These are phyloP conservation scores for Arthrocladium fulminans DNA, from an alignment of 2,329 filamentous ascomycete species.

Conservation along the genomic window DNA sequence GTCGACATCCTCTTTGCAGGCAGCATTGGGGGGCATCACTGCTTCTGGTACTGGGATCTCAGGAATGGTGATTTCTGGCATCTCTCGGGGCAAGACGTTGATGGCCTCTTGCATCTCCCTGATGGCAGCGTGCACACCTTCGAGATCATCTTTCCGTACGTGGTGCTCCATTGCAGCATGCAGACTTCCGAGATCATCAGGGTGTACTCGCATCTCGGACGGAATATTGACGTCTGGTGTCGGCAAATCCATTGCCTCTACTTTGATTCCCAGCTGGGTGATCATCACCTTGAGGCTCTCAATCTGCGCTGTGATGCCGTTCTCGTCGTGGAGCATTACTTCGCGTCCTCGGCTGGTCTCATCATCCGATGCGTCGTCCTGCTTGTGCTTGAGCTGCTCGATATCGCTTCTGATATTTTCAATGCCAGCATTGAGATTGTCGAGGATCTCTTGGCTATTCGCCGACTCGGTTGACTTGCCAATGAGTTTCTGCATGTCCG, in stretches of 20 bases:
- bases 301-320: constrained; percentile 58
- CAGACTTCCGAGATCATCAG: constrained; percentile 39
- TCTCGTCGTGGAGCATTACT: constrained; percentile 49
- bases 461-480: constrained; percentile 76
- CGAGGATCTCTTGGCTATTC: constrained; percentile 79
- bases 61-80: constrained; percentile 25
- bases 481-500: constrained; percentile 63
- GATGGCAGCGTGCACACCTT: constrained; percentile 38
- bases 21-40: constrained; percentile 41
- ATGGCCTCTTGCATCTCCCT: constrained; percentile 51
- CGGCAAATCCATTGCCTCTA: constrained; percentile 63
- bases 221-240: constrained; percentile 32
- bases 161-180: constrained; percentile 30
- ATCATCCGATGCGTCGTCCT: constrained; percentile 42
- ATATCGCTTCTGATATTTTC: constrained; percentile 69
- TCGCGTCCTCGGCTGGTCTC: constrained; percentile 44
- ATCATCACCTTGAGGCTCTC: constrained; percentile 80
- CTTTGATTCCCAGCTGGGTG: constrained; percentile 70
- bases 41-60: constrained; percentile 27
- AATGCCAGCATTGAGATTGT: constrained; percentile 75
- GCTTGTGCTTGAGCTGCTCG: constrained; percentile 59
- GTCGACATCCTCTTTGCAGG: constrained; percentile 74
- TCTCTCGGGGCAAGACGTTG: constrained; percentile 32
- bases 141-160: constrained; percentile 34
- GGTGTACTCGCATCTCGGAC: constrained; percentile 37